Conservation (phyloP, 2,329 filamentous ascomycete genomes). For the Zymoseptoria crescenta region DNA sequence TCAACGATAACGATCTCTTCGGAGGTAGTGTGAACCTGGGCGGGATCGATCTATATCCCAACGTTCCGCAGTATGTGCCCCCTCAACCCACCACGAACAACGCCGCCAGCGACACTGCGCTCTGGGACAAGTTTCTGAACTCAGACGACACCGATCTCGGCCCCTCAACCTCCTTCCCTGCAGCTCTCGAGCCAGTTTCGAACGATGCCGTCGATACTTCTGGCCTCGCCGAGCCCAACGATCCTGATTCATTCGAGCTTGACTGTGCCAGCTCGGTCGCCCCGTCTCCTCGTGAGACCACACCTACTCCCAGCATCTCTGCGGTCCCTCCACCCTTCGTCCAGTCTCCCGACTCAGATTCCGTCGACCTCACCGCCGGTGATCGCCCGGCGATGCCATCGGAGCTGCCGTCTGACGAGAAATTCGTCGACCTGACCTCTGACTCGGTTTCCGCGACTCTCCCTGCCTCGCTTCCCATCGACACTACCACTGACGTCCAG, state of each 20-base stretch:
- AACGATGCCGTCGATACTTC: neutral
- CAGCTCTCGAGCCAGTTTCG: neutral
- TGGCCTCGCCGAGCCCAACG: neutral
- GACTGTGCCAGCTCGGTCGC: neutral
- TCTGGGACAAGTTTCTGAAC: neutral
- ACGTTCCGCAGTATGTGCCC: neutral
- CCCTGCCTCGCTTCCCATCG: no score
- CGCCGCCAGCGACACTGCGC: no score
- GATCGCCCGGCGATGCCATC: neutral
- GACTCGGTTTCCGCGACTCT: neutral
- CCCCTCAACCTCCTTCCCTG: no score
- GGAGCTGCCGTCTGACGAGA: no score
- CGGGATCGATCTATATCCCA: neutral
- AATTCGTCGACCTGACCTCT: neutral
- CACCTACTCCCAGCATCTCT: neutral
- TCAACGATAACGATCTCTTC: neutral
- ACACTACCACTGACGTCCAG: neutral
- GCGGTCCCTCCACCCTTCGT: neutral
- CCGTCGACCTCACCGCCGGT: neutral
- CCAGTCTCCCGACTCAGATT: neutral
- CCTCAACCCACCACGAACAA: no score
- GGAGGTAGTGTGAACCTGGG: neutral
- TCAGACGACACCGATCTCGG: neutral
- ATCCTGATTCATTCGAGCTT: neutral
- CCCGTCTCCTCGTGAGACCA: neutral